Base-by-base conservation (phyloP, 179 eudicot species). In the Silene coronaria region DNA sequence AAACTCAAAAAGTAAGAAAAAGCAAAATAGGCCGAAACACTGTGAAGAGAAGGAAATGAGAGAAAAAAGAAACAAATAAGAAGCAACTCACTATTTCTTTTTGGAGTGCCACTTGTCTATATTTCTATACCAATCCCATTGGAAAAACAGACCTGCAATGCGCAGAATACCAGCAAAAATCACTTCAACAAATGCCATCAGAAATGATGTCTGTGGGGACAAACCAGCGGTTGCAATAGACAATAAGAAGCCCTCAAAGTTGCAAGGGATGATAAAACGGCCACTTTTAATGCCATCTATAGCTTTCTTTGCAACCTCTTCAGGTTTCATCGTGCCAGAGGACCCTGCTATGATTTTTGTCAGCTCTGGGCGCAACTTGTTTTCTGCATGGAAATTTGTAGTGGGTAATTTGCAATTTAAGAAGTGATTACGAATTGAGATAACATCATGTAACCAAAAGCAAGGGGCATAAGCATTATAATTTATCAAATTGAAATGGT, bases 141-240 rank as follows among this genome's bases (percentile, higher is more conserved):
- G 97, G 83, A 84, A 89, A 84, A 78, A 84, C 16, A 95, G 86
- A 13, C 74, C 97, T 22, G 75, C 86, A 66, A 91, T 16, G 28
- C 97, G 95, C 70, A 85, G 3, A 71, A 89, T 21, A 66, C 95
- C 83, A 72, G 87, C 89, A 64, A 87, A 67, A 84, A 85, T 38
- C 51, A 95, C 93, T 85, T 95, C 99, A n/a, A 89, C 76, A 73
- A 92, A 95, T 22, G 99, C 99, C 94, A 86, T 91, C 62, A 89
- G 10, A 73, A 21, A 85, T 32, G 99, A 95, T 81, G 91, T 80
- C 81, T 95, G 99, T 59, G 99, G 99, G 34, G 89, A 83, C 59
- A 91, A 66, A 67, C 99, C 99, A 65, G 97, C 89, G 24, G 99
- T 95, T 24, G 83, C 95, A 19, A 89, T 69, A 62, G 91, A 78